Conservation (phyloP, 176 grass and related monocot species). For the Themeda triandra region DNA sequence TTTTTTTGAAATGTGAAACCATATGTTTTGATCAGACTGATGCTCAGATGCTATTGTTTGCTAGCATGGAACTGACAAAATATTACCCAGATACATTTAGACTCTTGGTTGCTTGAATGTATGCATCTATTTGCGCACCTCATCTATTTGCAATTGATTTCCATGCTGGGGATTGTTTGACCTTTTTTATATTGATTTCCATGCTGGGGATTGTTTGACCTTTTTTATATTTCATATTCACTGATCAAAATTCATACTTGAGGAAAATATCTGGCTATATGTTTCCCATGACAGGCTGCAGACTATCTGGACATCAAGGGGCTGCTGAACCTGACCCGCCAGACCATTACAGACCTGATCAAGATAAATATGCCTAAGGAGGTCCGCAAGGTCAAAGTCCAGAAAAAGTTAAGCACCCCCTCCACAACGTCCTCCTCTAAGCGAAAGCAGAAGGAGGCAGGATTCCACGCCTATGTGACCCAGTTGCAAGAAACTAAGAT, state of each 20-base stretch:
- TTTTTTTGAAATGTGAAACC: too few species aligned
- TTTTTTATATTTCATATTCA: too few species aligned
- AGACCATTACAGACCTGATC: not conserved
- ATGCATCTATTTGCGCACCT: not conserved
- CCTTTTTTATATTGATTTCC: not conserved
- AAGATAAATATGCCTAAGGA: not conserved
- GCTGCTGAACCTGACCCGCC: not conserved
- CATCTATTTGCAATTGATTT: not conserved
- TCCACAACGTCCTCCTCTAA: not conserved
- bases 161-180: too few species aligned
- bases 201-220: too few species aligned
- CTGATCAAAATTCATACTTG: too few species aligned
- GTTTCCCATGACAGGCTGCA: not conserved
- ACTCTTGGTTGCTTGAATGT: not conserved
- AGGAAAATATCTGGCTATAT: not conserved
- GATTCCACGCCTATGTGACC: not conserved
- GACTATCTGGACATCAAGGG: not conserved
- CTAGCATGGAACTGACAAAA: not conserved
- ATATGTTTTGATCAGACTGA: not conserved
- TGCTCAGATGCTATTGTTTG: not conserved
- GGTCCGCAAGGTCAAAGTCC: not conserved
- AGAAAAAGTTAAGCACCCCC: not conserved
- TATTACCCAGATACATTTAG: not conserved
- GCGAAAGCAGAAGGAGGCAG: too few species aligned
- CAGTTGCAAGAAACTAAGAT: not conserved